Percentiles rank a stretch among this genome's conserved stretches.
These are phyloP conservation scores for Nakaseomyces delphensis DNA, from an alignment of 1,139 yeast genomes.

Conservation along the genomic window DNA sequence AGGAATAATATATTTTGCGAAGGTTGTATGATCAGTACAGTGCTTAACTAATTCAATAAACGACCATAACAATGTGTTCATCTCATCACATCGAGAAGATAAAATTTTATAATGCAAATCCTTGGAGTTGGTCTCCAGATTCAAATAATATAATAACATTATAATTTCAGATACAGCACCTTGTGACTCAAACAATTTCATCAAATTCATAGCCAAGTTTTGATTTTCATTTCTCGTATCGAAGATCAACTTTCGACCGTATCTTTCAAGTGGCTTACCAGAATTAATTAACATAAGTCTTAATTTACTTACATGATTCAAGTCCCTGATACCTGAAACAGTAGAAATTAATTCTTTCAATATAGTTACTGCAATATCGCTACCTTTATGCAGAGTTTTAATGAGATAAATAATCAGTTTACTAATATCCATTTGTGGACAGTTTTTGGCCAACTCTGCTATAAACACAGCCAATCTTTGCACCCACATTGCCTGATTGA, in stretches of 20 bases:
- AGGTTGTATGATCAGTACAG: slow-evolving; percentile 37
- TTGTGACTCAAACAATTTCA: slow-evolving; percentile 40
- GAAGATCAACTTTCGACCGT: slow-evolving; percentile 54
- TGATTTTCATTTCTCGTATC: slow-evolving; percentile 46
- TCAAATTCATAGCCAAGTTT: slow-evolving; percentile 46
- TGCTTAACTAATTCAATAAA: slow-evolving; percentile 52
- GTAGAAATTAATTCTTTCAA: slow-evolving; percentile 59
- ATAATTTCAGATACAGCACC: slow-evolving; percentile 54
- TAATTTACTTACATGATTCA: slow-evolving; percentile 28
- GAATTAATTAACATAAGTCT: slow-evolving; percentile 66
- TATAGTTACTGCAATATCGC: slow-evolving; percentile 57
- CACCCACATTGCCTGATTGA: slow-evolving; percentile 78
- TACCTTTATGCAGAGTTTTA: slow-evolving; percentile 56
- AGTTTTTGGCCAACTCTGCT: slow-evolving; percentile 51
- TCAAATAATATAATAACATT: slow-evolving; percentile 50
- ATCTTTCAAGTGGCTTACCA: slow-evolving; percentile 48
- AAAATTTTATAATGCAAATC: slow-evolving; percentile 61
- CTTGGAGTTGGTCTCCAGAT: slow-evolving; percentile 36
- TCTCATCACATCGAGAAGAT: slow-evolving; percentile 65
- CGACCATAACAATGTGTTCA: slow-evolving; percentile 55
- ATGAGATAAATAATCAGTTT: slow-evolving; percentile 54
- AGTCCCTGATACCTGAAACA: slow-evolving; percentile 76
- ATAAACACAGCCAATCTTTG: slow-evolving; percentile 62
- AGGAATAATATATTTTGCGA: slow-evolving; percentile 37
- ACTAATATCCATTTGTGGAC: slow-evolving; percentile 44